These are phyloP conservation scores for Colletotrichum phormii DNA, from an alignment of 2,329 filamentous ascomycete species.

Conservation along the genomic window DNA sequence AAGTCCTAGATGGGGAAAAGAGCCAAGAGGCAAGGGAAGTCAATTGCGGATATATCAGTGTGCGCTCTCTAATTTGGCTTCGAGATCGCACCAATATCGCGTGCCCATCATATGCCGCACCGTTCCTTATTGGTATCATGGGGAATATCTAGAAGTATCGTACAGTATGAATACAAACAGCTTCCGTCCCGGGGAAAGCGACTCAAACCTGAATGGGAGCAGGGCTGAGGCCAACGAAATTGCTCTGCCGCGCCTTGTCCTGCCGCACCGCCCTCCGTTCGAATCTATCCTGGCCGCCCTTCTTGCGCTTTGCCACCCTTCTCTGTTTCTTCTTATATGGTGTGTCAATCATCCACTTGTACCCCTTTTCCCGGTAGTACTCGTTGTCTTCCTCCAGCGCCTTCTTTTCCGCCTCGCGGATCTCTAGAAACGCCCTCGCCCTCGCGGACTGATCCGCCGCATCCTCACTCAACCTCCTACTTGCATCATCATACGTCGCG, in stretches of 20 bases:
- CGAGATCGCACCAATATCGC: neutral
- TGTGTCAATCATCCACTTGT: constrained; percentile 16
- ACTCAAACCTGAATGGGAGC: neutral
- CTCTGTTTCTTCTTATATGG: constrained; percentile 16
- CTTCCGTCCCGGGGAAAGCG: neutral
- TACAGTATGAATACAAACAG: neutral
- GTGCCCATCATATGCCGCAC: neutral
- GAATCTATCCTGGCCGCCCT: neutral
- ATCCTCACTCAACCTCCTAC: constrained; percentile 44
- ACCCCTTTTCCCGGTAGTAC: constrained; percentile 39
- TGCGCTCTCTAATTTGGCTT: neutral
- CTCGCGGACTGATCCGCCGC: constrained; percentile 55
- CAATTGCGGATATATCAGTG: neutral
- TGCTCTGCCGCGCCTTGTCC: neutral
- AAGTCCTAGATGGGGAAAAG: neutral
- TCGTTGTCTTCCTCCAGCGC: constrained; percentile 45
- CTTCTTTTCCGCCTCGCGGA: constrained; percentile 53
- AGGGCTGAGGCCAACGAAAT: neutral
- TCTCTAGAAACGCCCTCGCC: constrained; percentile 51
- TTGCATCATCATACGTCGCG: constrained; percentile 9
- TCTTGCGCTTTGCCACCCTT: neutral
- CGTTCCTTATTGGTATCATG: neutral
- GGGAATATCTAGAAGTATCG: neutral
- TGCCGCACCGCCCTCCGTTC: neutral
- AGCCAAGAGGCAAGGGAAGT: neutral